Base-by-base conservation (phyloP, 2,329 filamentous ascomycete genomes). In the Trichoderma polysporum region DNA sequence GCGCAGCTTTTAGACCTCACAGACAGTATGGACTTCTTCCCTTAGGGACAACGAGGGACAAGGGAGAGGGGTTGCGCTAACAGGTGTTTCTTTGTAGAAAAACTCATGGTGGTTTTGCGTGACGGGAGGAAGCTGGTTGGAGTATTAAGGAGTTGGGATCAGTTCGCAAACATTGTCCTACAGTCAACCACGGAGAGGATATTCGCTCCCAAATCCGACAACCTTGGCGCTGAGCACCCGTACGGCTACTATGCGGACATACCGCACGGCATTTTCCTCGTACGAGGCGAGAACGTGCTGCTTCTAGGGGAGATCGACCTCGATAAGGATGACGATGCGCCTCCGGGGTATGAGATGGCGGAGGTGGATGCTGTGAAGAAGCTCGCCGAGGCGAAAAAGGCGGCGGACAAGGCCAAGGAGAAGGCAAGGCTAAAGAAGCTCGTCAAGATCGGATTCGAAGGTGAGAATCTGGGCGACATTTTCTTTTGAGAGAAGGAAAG, bases 271-370 rank as follows among this genome's bases (percentile, higher is more conserved):
- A 88, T 97, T 70, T 98, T 95, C 81, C 86, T 98, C 39, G 92
- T 99, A 53, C 86, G 95, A 68, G 95, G 95, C 72, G 95, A 99
- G 82, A 99, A 99, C 78, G 95, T 99, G n/a, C 84, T 97, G 60
- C 84, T 99, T 52, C 86, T 98, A 19, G 95, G 95, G 41, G 96
- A 98, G 80, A 97, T 99, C 74, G 95, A 99, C 77, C 87, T 99
- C 27, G 95, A 99, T 82, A 93, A 91, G 75, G 95, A 99, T 79
- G 95, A 99, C 78, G 90, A 96, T 67, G 84, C 92, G 19, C 85
- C 93, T 15, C 93, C 92, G 1, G 88, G 89, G 35, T 93, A 91
- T 70, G 82, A 87, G 73, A 75, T 78, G 70, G 93, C 88, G 1
- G 85, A 92, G 1, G 82, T 88, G 56, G 86, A 90, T 54, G 81